Percentiles rank a stretch among this genome's conserved stretches.
These are phyloP conservation scores for Candida berthetii DNA, from an alignment of 805 yeast genomes.

Conservation along the genomic window DNA sequence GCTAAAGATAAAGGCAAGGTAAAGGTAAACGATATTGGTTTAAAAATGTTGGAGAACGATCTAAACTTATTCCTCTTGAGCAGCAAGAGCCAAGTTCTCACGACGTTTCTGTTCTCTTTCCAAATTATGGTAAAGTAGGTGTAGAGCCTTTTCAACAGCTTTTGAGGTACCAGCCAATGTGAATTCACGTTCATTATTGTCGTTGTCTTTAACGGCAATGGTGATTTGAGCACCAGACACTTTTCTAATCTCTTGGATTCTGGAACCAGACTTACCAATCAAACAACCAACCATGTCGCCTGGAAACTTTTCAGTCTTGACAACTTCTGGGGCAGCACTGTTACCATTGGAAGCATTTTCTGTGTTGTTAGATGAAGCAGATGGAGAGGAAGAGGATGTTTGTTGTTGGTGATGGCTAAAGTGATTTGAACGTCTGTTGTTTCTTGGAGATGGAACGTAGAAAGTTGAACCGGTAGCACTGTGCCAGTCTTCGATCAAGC, in stretches of 20 bases:
- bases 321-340: conserved; percentile 8
- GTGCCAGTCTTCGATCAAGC: conserved; percentile 70
- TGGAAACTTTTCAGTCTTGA: conserved; percentile 54
- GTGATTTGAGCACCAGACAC: conserved; percentile 73
- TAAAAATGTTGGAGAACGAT: not conserved
- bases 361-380: too few relatives aligned
- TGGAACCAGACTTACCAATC: conserved; percentile 79
- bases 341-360: not conserved
- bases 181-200: conserved; percentile 58
- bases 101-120: conserved; percentile 53
- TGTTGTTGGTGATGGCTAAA: conserved; percentile 3
- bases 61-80: conserved; percentile 3
- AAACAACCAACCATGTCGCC: conserved; percentile 84
- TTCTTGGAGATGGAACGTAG: conserved; percentile 44
- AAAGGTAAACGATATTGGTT: not conserved
- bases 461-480: conserved; percentile 57
- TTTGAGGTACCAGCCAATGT: conserved; percentile 54
- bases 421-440: conserved; percentile 2
- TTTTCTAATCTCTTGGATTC: conserved; percentile 82
- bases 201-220: conserved; percentile 65
- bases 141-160: conserved; percentile 51
- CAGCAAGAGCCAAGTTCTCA: conserved; percentile 18
- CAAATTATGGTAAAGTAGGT: conserved; percentile 48
- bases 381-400: not conserved
- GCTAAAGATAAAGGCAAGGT: not conserved